Evolutionary conservation across 108 stramenopile species (phyloP).

Genomic region (Nitzschia sp.): DNA sequence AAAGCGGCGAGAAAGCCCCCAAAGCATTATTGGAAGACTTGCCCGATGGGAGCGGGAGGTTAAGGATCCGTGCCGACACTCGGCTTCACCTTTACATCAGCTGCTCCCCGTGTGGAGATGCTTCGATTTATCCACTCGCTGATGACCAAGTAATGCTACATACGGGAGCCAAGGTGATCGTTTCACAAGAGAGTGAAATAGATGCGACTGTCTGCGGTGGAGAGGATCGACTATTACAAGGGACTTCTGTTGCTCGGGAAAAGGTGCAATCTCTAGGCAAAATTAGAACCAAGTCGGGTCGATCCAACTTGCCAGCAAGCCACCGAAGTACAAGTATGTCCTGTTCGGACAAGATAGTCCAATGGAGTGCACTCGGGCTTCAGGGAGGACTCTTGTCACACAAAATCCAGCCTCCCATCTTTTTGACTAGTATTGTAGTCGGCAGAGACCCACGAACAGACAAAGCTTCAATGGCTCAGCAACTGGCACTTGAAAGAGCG

Average conservation of each 20-base stretch:
- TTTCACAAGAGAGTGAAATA: constrained; percentile 37
- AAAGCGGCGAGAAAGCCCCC: no score
- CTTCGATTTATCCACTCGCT: constrained; percentile 77
- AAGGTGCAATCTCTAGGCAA: constrained; percentile 63
- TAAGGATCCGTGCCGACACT: constrained; percentile 28
- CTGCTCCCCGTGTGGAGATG: constrained; percentile 95
- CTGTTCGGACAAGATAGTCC: constrained; percentile 88
- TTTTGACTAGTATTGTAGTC: constrained; percentile 63
- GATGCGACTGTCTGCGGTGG: constrained; percentile 33
- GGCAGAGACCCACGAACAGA: constrained; percentile 57
- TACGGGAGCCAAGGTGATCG: constrained; percentile 89
- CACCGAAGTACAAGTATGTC: constrained; percentile 85
- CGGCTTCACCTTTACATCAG: constrained; percentile 89
- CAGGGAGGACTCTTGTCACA: constrained; percentile 61
- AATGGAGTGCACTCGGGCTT: constrained; percentile 85
- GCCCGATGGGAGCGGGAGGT: not conserved
- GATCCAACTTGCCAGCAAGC: constrained; percentile 81
- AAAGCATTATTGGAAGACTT: constrained; percentile 1
- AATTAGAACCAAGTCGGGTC: constrained; percentile 86
- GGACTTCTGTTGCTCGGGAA: constrained; percentile 61
- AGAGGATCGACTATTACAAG: constrained; percentile 17
- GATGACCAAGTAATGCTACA: constrained; percentile 42
- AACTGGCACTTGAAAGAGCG: constrained; percentile 61
- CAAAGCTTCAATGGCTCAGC: constrained; percentile 34
- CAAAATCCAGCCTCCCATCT: constrained; percentile 55